Conservation (phyloP, 208 protist genomes). For the Leishmania arabica region DNA sequence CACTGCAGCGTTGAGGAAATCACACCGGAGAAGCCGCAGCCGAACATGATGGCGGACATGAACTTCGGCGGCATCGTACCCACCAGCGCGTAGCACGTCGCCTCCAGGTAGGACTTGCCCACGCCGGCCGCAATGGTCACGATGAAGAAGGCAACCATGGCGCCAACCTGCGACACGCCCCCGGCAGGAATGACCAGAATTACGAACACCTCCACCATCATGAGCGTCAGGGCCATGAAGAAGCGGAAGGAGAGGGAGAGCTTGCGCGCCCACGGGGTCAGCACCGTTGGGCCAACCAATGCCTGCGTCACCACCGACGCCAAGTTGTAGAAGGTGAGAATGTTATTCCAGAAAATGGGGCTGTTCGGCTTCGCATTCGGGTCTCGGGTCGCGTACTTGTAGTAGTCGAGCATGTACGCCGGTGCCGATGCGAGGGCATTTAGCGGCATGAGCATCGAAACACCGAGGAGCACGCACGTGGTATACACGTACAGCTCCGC, state of each 20-base stretch:
- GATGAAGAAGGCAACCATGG: constrained; percentile 72
- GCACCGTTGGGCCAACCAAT: constrained; percentile 62
- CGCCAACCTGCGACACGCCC: constrained; percentile 45
- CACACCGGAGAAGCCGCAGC: constrained; percentile 77
- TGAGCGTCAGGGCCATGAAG: constrained; percentile 45
- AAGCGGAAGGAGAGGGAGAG: constrained; percentile 65
- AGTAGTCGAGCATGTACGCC: constrained; percentile 83
- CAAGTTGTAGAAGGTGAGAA: constrained; percentile 82
- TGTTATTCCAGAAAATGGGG: constrained; percentile 68
- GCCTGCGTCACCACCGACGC: constrained; percentile 73
- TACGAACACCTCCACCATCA: constrained; percentile 73
- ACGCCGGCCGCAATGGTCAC: constrained; percentile 59
- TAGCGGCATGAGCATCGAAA: constrained; percentile 87
- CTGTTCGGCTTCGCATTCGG: constrained; percentile 46
- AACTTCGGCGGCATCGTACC: constrained; percentile 79
- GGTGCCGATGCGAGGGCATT: constrained; percentile 86
- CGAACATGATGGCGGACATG: constrained; percentile 89
- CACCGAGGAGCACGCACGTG: constrained; percentile 82
- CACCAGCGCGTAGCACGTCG: constrained; percentile 83
- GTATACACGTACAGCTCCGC: constrained; percentile 70
- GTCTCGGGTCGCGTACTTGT: constrained; percentile 74
- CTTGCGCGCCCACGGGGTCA: constrained; percentile 48
- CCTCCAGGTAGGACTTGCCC: constrained; percentile 83
- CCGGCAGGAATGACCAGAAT: constrained; percentile 59
- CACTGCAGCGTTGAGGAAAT: constrained; percentile 75